Evolutionary conservation across 352 stramenopile species (phyloP), one percentile per base, ranked within the genome.

Genomic region (Phytopythium oedochilum): DNA sequence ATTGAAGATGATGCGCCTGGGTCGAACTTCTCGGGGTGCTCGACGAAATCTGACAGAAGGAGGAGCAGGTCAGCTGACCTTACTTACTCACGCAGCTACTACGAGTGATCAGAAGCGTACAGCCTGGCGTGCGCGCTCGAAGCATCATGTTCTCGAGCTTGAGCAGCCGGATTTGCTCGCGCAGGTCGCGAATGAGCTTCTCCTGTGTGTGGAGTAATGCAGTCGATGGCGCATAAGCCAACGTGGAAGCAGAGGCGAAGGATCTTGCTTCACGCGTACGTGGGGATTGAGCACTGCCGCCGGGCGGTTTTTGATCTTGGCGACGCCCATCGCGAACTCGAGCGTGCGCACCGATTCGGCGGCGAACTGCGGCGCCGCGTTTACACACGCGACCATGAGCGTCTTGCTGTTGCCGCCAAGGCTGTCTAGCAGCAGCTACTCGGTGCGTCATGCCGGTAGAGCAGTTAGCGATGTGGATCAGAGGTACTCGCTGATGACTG

Each of bases 341-440:
- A 91, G 73, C 35, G 80, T 91, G 17, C 78, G 75, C 18, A 67
- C 73, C 4, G 80, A 87, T 48, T 91, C 80, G 25, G 65, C 71
- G 17, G 71, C 59, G 57, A 89, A 91, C 42, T 83, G 63, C 6
- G 74, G 65, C 12, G 70, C 66, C 0, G 66, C 55, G 50, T 89
- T 86, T 26, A 91, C 80, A 25, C 80, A 91, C n/a, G 78, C 80
- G 14, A 91, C 63, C 80, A 91, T 91, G 12, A 91, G 70, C 14
- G 80, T 91, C 61, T 88, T 88, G 52, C 78, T 88, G 53, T 84
- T 84, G 6, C 80, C 80, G 0, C 80, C 80, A 4, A 91, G 59
- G 55, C 80, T 89, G 44, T 91, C 80, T 34, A 88, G 70, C 36
- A 91, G 55, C 34, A 91, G 65, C 73, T 84, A 64, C 18, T 32